Evolutionary conservation across 768 basidiomycete genomes (phyloP).

Genomic region (Gyrodon lividus): DNA sequence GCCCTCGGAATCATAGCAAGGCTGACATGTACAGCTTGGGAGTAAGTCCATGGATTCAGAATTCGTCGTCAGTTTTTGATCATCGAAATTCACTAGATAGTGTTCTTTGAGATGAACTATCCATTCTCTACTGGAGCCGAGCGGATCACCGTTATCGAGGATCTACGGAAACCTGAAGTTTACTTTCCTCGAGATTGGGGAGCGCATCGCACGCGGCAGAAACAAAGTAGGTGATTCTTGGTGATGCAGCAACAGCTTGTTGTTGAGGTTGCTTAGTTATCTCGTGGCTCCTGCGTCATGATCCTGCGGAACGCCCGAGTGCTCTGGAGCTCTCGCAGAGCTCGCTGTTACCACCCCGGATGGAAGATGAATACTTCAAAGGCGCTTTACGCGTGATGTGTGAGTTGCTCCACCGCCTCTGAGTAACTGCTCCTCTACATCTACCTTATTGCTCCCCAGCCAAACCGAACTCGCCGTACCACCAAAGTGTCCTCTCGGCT

Average conservation of each 20-base stretch:
- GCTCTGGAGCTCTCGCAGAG: conserved; percentile 85
- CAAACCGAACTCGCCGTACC: conserved; percentile 78
- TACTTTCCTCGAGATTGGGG: conserved; percentile 81
- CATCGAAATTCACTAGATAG: conserved; percentile 53
- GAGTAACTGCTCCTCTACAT: background rate
- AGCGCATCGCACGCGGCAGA: conserved; percentile 53
- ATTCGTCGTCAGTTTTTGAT: background rate
- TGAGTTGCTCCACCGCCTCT: conserved; percentile 29
- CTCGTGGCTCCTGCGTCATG: conserved; percentile 76
- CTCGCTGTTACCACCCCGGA: conserved; percentile 64
- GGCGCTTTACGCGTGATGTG: conserved; percentile 76
- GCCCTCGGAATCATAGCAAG: conserved; percentile 78
- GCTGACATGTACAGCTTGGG: conserved; percentile 96
- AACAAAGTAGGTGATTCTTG: conserved; percentile 56
- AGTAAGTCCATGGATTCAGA: conserved; percentile 42
- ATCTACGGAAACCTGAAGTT: conserved; percentile 68
- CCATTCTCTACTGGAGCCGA: conserved; percentile 79
- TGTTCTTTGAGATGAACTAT: conserved; percentile 98
- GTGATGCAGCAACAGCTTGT: background rate
- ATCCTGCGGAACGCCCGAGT: conserved; percentile 72
- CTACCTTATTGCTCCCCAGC: conserved; percentile 38
- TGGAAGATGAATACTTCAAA: conserved; percentile 88
- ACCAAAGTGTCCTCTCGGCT: conserved; percentile 72
- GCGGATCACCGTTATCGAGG: conserved; percentile 79
- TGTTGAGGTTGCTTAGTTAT: conserved; percentile 54